Evolutionary conservation across 805 yeast genomes (phyloP).

Genomic region (Lipomyces oligophaga): DNA sequence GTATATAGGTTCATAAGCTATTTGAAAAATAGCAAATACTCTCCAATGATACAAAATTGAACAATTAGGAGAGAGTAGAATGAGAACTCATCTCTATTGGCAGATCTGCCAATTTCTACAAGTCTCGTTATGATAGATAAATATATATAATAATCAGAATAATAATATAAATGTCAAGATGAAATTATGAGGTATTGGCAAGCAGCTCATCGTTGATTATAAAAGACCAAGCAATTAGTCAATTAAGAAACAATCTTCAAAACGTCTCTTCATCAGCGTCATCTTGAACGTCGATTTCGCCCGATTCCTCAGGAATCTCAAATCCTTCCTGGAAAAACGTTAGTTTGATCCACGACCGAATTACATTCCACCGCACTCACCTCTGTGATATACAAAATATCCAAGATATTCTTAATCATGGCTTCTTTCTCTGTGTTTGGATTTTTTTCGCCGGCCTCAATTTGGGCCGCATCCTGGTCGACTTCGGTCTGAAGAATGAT

Average conservation of each 20-base stretch:
- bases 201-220: no score
- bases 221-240: no score
- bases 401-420: conserved; percentile 56
- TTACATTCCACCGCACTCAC: conserved; percentile 2
- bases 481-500: conserved; percentile 63
- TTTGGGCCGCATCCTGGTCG: conserved; percentile 48
- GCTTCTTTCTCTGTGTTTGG: conserved; percentile 18
- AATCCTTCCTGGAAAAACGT: conserved; percentile 51
- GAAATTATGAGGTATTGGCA: no score
- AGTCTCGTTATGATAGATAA: no score
- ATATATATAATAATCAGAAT: no score
- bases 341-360: neutral
- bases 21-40: no score
- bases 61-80: no score
- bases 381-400: conserved; percentile 67
- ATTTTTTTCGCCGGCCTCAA: conserved; percentile 55
- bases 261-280: conserved; percentile 26
- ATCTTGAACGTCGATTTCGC: conserved; percentile 38
- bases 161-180: no score
- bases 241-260: neutral
- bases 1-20: no score
- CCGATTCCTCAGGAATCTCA: conserved; percentile 47
- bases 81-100: no score
- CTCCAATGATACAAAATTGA: no score
- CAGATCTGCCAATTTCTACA: no score